Conservation (phyloP, 257 asterid species). For the Solanum acaule region DNA sequence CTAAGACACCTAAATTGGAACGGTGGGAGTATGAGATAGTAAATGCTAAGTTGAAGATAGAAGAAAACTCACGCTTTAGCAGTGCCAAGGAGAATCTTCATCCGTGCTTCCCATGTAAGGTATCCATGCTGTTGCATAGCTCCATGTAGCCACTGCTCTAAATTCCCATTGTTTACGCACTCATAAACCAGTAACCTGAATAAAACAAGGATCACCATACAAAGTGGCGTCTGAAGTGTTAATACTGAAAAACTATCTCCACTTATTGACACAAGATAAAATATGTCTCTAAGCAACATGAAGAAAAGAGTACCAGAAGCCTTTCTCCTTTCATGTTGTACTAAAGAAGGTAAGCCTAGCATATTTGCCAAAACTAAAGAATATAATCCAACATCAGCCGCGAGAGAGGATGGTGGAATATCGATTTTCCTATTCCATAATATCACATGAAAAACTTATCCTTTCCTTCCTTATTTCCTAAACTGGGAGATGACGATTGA, state of each 20-base stretch:
- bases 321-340: neutral
- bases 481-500: neutral
- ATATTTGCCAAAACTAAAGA: neutral
- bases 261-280: neutral
- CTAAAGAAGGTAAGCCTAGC: neutral
- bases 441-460: neutral
- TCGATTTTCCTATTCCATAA: neutral
- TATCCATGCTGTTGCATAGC: conserved; percentile 38
- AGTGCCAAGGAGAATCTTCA: conserved; percentile 44
- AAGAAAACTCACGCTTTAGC: conserved; percentile 36
- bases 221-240: neutral
- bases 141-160: conserved; percentile 85
- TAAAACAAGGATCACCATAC: neutral
- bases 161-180: conserved; percentile 75
- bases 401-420: neutral
- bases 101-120: conserved; percentile 57
- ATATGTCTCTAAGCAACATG: neutral
- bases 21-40: neutral
- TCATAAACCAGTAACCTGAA: conserved; percentile 69
- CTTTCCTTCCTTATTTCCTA: neutral
- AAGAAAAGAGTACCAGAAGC: neutral
- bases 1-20: neutral
- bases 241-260: neutral
- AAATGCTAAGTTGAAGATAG: neutral
- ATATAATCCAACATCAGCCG: neutral